A percentile compares a stretch with the other conserved stretches of the same genome.
These are phyloP conservation scores for Penicillium sclerotigenum DNA, from an alignment of 2,329 filamentous ascomycete species.

Conservation along the genomic window DNA sequence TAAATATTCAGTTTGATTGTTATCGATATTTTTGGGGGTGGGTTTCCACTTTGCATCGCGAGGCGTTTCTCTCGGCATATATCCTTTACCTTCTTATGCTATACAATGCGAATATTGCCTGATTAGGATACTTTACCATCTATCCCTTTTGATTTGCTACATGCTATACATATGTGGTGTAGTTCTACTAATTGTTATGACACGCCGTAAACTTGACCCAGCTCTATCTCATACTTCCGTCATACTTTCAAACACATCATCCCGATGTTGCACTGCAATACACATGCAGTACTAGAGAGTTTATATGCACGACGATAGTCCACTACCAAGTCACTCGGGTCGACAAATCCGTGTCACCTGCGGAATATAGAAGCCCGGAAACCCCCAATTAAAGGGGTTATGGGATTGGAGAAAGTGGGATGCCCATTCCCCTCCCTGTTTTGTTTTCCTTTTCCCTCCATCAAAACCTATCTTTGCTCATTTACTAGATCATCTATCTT, in stretches of 20 bases:
- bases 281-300: neutral
- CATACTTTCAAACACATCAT: neutral
- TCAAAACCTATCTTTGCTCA: neutral
- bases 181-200: neutral
- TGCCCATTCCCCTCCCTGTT: neutral
- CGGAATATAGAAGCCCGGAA: neutral
- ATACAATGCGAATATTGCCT: conserved; percentile 5
- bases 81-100: conserved; percentile 3
- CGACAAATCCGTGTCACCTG: neutral
- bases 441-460: neutral
- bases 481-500: neutral
- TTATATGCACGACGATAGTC: neutral
- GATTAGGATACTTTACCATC: neutral
- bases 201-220: neutral
- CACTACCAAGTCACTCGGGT: neutral
- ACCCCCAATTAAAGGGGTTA: neutral
- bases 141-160: neutral
- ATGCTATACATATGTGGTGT: too few relatives aligned
- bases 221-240: neutral
- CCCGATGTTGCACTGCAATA: neutral
- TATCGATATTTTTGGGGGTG: conserved; percentile 1
- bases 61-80: conserved; percentile 19
- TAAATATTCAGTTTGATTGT: neutral
- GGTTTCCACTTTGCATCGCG: conserved; percentile 17
- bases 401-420: neutral